Percentiles rank a stretch among this genome's conserved stretches.
Conservation (phyloP, 2,329 filamentous ascomycete genomes). For the Aspergillus fructus region DNA sequence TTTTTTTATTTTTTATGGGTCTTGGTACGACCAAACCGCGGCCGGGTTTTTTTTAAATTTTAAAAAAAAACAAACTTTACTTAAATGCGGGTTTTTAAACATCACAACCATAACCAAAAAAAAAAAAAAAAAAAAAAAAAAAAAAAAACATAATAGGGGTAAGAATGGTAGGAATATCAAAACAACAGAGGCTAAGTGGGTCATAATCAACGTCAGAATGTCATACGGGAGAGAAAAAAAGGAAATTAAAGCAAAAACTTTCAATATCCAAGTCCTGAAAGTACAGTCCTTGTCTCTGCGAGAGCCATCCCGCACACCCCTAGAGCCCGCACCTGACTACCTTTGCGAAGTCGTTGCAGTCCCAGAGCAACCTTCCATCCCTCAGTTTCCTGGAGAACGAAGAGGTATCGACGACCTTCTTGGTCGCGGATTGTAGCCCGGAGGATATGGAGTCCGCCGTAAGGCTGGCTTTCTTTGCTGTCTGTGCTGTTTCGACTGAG, state of each 20-base stretch:
- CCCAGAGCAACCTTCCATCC: conserved; percentile 64
- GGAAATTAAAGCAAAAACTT: not conserved
- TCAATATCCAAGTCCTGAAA: conserved; percentile 22
- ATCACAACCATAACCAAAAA: too few species aligned
- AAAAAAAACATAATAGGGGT: not conserved
- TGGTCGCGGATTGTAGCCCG: conserved; percentile 59
- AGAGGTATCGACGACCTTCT: conserved; percentile 62
- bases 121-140: too few species aligned
- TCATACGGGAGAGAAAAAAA: not conserved
- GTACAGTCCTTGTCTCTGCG: conserved; percentile 19
- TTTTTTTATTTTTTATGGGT: too few species aligned
- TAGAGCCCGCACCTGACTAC: conserved; percentile 56
- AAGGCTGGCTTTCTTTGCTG: conserved; percentile 6
- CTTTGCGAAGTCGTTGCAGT: conserved; percentile 55
- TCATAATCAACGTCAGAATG: not conserved
- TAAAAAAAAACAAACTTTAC: too few species aligned
- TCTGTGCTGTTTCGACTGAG: conserved; percentile 30
- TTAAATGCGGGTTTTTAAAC: too few species aligned
- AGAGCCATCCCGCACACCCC: conserved; percentile 42
- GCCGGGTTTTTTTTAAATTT: too few species aligned
- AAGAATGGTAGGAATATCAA: not conserved
- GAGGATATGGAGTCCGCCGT: conserved; percentile 54
- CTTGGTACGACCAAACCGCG: too few species aligned
- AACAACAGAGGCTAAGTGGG: not conserved
- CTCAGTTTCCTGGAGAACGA: conserved; percentile 58